These are phyloP conservation scores for Kodamaea nitidulidarum DNA, from an alignment of 805 yeast genomes.

Conservation along the genomic window DNA sequence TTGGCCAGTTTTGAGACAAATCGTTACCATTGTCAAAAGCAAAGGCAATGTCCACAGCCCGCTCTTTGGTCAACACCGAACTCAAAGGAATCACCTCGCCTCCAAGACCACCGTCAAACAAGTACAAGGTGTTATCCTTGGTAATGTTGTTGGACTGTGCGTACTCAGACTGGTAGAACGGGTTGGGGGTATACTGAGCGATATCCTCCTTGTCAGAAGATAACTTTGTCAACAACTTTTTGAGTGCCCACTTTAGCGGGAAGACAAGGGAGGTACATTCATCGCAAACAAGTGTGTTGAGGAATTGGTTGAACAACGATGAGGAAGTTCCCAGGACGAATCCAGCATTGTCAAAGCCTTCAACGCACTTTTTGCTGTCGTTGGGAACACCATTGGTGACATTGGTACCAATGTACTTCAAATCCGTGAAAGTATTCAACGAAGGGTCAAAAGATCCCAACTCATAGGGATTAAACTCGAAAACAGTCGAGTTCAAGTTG, in stretches of 20 bases:
- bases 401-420: constrained; percentile 33
- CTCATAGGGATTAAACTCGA: constrained; percentile 41
- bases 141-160: constrained; percentile 24
- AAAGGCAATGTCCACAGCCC: constrained; percentile 34
- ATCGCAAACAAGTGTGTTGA: constrained; percentile 33
- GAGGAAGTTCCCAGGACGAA: constrained; percentile 38
- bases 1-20: constrained; percentile 29
- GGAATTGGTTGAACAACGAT: constrained; percentile 35
- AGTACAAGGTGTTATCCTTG: constrained; percentile 25
- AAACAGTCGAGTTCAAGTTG: constrained; percentile 33
- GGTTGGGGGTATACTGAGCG: constrained; percentile 35
- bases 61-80: constrained; percentile 28
- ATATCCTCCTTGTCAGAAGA: constrained; percentile 26
- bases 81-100: constrained; percentile 36
- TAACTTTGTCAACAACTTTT: constrained; percentile 22
- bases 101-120: constrained; percentile 40
- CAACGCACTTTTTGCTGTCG: constrained; percentile 21
- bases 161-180: constrained; percentile 29
- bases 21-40: constrained; percentile 34
- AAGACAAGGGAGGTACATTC: constrained; percentile 23
- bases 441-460: constrained; percentile 41
- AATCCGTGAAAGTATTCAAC: constrained; percentile 35
- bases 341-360: constrained; percentile 39
- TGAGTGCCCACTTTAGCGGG: constrained; percentile 23
- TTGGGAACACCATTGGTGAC: constrained; percentile 29